Base-by-base conservation (phyloP, 345 rosid genomes). In the Hevea brasiliensis region DNA sequence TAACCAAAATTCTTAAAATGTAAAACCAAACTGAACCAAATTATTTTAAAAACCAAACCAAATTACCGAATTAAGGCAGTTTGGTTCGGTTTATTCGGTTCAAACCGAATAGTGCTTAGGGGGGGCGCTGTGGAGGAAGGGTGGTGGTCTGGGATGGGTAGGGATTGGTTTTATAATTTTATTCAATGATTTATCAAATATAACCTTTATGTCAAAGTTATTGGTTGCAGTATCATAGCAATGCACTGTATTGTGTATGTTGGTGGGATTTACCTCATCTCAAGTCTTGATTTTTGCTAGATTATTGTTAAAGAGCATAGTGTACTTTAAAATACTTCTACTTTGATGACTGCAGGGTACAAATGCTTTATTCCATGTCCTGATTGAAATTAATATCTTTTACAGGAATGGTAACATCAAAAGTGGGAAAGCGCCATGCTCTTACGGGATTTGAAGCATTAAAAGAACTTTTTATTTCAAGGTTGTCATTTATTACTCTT, bases 381-480 rank as follows among this genome's bases (percentile, higher is more conserved):
- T 65, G 57, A 51, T 70, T 65, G 55, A 61, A 35, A 21, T 58
- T 55, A 66, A 17, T 68, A 50, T 66, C 51, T 65, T 45, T 78
- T 85, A 87, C 73, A 94, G 98, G 98, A 78, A 85, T 92, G 93
- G 92, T 92, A 61, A 89, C 94, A 32, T 89, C 98, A 51, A 95
- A 92, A 76, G 98, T 92, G 50, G 99, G 99, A 44, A 95, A 91
- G 80, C 85, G 98, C 48, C 94, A 86, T 87, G 98, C 98, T 41
- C 80, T 95, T 67, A 88, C 83, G 12, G 97, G 98, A 41, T 92
- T 92, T 81, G 97, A 92, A 77, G 94, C 92, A 69, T 70, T 95
- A 55, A 89, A 85, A 69, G 97, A 95, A 78, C 90, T 91, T 62
- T 91, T 95, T 74, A 78, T 87, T 80, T 81, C 88, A 53, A 95